Percentiles rank a stretch among this genome's conserved stretches.
These are phyloP conservation scores for Deakozyma indianensis DNA, from an alignment of 805 yeast species.

Conservation along the genomic window DNA sequence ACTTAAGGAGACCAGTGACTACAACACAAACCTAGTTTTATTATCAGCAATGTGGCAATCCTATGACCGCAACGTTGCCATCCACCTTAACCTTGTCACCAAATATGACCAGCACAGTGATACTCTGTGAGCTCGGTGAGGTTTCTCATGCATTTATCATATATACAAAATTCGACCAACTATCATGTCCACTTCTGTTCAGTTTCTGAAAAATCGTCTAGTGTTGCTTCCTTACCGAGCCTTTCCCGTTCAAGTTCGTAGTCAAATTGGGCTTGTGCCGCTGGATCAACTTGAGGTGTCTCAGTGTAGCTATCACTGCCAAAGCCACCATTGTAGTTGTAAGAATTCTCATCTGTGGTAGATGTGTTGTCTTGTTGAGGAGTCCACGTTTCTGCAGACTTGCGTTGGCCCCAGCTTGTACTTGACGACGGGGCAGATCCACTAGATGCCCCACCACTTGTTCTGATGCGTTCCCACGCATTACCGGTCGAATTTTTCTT, in stretches of 20 bases:
- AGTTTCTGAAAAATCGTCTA: neutral
- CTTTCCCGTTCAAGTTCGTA: neutral
- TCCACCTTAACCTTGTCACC: slow-evolving; percentile 31
- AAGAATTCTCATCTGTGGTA: neutral
- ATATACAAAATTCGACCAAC: slow-evolving; percentile 23
- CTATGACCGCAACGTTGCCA: slow-evolving; percentile 55
- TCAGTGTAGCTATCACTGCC: neutral
- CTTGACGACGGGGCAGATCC: neutral
- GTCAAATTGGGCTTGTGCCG: neutral
- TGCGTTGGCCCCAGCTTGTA: too few species aligned
- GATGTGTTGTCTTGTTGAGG: neutral
- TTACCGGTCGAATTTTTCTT: neutral
- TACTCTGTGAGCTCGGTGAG: neutral
- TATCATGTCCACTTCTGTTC: slow-evolving; percentile 16
- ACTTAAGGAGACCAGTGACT: slow-evolving; percentile 26
- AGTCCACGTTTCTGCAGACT: neutral
- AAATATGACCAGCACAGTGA: neutral
- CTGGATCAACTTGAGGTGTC: neutral
- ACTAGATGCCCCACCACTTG: neutral
- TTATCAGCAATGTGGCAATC: slow-evolving; percentile 70
- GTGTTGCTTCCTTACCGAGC: neutral
- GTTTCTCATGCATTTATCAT: neutral
- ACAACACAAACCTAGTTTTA: slow-evolving; percentile 29
- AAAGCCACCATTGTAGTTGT: neutral
- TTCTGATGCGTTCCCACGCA: neutral